Evolutionary conservation across 768 basidiomycete species (phyloP).

Genomic region (Auriscalpium vulgare): DNA sequence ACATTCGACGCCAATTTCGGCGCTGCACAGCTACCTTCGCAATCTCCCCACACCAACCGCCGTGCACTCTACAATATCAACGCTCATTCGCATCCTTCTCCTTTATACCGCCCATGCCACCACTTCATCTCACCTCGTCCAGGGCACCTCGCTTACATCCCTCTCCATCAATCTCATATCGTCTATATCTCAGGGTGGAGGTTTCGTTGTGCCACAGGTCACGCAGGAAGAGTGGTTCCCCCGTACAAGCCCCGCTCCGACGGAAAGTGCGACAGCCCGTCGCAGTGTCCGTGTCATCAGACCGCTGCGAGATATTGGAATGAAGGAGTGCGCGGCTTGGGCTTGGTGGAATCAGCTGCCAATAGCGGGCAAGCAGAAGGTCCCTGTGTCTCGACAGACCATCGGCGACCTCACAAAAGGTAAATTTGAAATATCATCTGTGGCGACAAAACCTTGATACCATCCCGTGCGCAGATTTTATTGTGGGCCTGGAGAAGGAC

Average conservation of each 20-base stretch:
- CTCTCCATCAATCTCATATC: constrained; percentile 70
- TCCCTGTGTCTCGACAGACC: constrained; percentile 42
- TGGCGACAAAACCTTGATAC: not conserved
- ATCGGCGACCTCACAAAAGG: constrained; percentile 67
- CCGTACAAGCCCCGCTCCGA: constrained; percentile 5
- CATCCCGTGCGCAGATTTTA: constrained; percentile 50
- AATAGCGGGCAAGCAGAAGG: constrained; percentile 42
- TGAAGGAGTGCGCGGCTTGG: constrained; percentile 75
- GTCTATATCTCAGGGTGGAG: constrained; percentile 68
- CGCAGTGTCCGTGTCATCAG: constrained; percentile 44
- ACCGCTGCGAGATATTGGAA: constrained; percentile 64
- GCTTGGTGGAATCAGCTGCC: constrained; percentile 61
- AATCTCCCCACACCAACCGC: constrained; percentile 74
- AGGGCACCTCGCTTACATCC: constrained; percentile 75
- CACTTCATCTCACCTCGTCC: constrained; percentile 64
- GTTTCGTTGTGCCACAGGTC: constrained; percentile 62
- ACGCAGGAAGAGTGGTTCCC: constrained; percentile 64
- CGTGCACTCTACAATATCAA: constrained; percentile 46
- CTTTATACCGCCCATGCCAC: constrained; percentile 54
- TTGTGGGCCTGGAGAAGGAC: constrained; percentile 70
- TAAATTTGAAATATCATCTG: constrained; percentile 17
- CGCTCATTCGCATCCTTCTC: constrained; percentile 58
- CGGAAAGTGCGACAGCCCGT: constrained; percentile 4
- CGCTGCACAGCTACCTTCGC: constrained; percentile 43
- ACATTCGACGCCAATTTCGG: constrained; percentile 19